Percentiles rank a stretch among this genome's conserved stretches.
Conservation (phyloP, 208 protist species). For the Trypanosoma brucei region DNA sequence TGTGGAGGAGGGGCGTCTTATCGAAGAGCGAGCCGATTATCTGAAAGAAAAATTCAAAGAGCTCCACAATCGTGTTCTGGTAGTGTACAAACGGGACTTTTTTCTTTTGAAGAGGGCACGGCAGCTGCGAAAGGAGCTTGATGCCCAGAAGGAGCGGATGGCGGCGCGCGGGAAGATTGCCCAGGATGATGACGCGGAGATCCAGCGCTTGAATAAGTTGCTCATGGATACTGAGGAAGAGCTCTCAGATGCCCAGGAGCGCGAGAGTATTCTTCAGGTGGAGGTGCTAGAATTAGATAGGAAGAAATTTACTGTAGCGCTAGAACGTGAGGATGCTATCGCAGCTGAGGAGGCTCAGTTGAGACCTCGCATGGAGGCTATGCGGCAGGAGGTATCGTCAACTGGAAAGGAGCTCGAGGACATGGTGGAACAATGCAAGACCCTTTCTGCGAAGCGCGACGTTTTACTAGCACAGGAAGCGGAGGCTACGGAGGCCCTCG, state of each 20-base stretch:
- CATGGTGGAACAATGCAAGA: constrained; percentile 38
- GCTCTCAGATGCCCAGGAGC: constrained; percentile 72
- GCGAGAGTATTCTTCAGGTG: constrained; percentile 88
- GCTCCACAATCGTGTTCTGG: constrained; percentile 79
- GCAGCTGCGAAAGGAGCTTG: constrained; percentile 76
- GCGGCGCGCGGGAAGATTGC: constrained; percentile 60
- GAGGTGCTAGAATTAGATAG: constrained; percentile 90
- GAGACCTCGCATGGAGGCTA: constrained; percentile 71
- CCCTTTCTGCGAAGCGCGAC: constrained; percentile 35
- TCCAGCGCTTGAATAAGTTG: constrained; percentile 73
- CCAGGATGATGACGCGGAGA: constrained; percentile 77
- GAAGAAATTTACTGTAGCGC: constrained; percentile 77
- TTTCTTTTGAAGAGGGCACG: constrained; percentile 82
- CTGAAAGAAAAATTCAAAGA: constrained; percentile 86
- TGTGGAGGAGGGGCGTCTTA: constrained; percentile 83
- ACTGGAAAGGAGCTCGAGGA: constrained; percentile 80
- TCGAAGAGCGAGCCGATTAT: constrained; percentile 79
- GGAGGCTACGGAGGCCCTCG: constrained; percentile 45
- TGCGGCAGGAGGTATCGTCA: constrained; percentile 63
- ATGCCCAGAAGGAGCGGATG: constrained; percentile 70
- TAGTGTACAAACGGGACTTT: constrained; percentile 89
- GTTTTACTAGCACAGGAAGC: constrained; percentile 51
- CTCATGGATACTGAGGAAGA: constrained; percentile 75
- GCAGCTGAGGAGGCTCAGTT: constrained; percentile 86
- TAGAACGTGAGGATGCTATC: constrained; percentile 85